Conservation (phyloP, 148 eudicot genomes). For the Rheum nobile region DNA sequence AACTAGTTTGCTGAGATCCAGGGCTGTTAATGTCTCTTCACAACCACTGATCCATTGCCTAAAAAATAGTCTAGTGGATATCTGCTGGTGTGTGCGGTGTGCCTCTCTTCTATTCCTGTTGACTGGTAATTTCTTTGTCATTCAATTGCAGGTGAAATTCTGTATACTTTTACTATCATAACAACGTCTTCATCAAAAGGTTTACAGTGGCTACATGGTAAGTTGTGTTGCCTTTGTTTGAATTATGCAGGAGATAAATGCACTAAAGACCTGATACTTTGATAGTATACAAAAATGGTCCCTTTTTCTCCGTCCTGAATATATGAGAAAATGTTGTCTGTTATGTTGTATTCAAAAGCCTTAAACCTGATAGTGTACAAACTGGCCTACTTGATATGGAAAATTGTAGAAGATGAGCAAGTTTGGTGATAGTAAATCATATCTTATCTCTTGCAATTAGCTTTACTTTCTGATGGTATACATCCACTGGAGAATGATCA, state of each 20-base stretch:
- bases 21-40: neutral
- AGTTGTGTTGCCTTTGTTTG: slow-evolving; percentile 17
- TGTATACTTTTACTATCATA: slow-evolving; percentile 77
- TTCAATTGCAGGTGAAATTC: slow-evolving; percentile 53
- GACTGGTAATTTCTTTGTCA: neutral
- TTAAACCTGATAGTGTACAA: neutral
- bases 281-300: too few relatives aligned
- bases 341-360: neutral
- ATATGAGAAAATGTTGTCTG: neutral
- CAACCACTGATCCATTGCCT: neutral
- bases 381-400: neutral
- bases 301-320: neutral
- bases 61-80: neutral
- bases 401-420: neutral
- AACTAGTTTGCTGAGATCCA: neutral
- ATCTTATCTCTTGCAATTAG: neutral
- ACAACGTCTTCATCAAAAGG: slow-evolving; percentile 82
- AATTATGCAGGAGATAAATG: neutral
- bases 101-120: neutral
- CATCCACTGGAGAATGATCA: neutral
- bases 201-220: slow-evolving; percentile 87
- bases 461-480: neutral
- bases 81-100: neutral
- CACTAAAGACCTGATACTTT: neutral
- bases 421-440: neutral